These are phyloP conservation scores for Solanum stenotomum DNA, from an alignment of 257 asterid species.

Conservation along the genomic window DNA sequence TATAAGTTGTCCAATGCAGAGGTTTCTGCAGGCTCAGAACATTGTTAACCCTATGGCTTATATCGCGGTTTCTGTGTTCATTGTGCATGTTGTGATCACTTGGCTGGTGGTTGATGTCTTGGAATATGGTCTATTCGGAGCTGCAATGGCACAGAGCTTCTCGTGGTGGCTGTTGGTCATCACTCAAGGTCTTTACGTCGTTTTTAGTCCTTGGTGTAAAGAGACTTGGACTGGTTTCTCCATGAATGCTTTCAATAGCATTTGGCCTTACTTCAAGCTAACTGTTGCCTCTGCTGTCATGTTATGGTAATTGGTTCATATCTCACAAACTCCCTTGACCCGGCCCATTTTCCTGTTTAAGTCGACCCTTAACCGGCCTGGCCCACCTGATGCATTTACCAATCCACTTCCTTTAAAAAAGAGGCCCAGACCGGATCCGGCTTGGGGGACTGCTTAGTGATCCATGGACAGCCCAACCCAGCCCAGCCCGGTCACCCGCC, in stretches of 20 bases:
- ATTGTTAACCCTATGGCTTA: constrained; percentile 27
- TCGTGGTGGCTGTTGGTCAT: constrained; percentile 26
- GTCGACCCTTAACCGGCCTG: neutral
- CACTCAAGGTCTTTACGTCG: constrained; percentile 13
- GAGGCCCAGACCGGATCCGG: neutral
- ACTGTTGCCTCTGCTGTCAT: constrained; percentile 21
- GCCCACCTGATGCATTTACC: neutral
- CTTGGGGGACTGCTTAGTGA: neutral
- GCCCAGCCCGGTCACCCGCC: neutral
- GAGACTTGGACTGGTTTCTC: constrained; percentile 27
- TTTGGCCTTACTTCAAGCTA: constrained; percentile 25
- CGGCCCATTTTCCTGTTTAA: neutral
- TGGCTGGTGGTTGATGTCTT: constrained; percentile 21
- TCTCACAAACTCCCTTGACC: neutral
- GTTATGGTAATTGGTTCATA: constrained; percentile 9
- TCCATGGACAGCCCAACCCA: neutral
- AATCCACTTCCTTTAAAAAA: neutral
- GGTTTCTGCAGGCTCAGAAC: constrained; percentile 27
- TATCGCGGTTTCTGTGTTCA: constrained; percentile 9
- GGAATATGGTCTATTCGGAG: constrained; percentile 13
- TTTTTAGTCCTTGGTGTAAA: constrained; percentile 14
- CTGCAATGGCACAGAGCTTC: constrained; percentile 11
- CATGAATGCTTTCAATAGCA: constrained; percentile 6
- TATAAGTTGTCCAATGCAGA: constrained; percentile 23
- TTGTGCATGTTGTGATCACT: constrained; percentile 15